Evolutionary conservation across 1,284 basidiomycete genomes (phyloP).

Genomic region (Pterula multifida): DNA sequence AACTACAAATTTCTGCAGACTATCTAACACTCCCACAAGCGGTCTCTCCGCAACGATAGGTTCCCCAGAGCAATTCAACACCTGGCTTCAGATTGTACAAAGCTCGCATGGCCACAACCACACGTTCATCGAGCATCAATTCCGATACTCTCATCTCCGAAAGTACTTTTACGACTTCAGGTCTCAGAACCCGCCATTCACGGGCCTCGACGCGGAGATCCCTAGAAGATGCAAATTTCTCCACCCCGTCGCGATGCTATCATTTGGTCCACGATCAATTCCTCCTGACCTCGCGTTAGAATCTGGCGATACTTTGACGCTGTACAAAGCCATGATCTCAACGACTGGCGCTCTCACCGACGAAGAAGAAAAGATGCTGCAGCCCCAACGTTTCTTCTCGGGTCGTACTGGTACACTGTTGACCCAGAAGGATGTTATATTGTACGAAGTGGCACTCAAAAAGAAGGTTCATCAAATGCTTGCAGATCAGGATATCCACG

Average conservation of each 20-base stretch:
- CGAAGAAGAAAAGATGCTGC: slow-evolving; percentile 29
- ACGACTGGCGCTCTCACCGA: slow-evolving; percentile 14
- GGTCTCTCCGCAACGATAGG: slow-evolving; percentile 65
- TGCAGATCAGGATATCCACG: slow-evolving; percentile 22
- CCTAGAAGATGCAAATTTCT: slow-evolving; percentile 28
- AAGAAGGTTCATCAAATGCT: slow-evolving; percentile 27
- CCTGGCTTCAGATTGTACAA: slow-evolving; percentile 54
- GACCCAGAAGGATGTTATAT: slow-evolving; percentile 44
- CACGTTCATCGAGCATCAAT: slow-evolving; percentile 45
- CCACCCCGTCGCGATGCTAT: slow-evolving; percentile 47
- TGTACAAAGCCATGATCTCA: slow-evolving; percentile 32
- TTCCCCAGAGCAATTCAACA: slow-evolving; percentile 48
- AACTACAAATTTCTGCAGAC: slow-evolving; percentile 1
- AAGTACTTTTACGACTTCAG: slow-evolving; percentile 39
- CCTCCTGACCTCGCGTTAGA: slow-evolving; percentile 55
- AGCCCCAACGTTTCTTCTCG: slow-evolving; percentile 4
- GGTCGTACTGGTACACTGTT: slow-evolving; percentile 20
- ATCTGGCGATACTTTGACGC: slow-evolving; percentile 36
- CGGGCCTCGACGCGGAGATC: slow-evolving; percentile 24
- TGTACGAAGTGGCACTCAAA: slow-evolving; percentile 45
- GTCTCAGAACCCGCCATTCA: slow-evolving; percentile 19
- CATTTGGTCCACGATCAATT: slow-evolving; percentile 33
- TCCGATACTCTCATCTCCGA: slow-evolving; percentile 61
- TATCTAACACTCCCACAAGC: slow-evolving; percentile 18
- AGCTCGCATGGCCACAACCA: slow-evolving; percentile 42